Evolutionary conservation across 495 filamentous ascomycete genomes (phyloP).

Genomic region (Rusavskia elegans): DNA sequence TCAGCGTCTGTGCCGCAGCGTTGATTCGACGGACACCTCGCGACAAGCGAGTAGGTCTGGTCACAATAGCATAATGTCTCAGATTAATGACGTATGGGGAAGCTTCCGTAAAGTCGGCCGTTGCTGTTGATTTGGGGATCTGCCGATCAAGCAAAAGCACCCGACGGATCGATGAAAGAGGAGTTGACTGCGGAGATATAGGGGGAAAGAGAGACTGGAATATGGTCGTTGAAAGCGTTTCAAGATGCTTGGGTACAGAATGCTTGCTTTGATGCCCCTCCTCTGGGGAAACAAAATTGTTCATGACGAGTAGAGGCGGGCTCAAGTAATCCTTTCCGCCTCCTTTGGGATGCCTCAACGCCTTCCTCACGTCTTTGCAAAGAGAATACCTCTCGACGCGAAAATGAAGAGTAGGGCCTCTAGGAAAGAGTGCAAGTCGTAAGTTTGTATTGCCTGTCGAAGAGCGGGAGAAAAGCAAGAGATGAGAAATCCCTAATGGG

Average conservation of each 20-base stretch:
- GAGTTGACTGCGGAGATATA: slow-evolving; percentile 82
- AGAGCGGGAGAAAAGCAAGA: slow-evolving; percentile 88
- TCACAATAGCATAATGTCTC: slow-evolving; percentile 88
- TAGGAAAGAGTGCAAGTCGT: slow-evolving; percentile 73
- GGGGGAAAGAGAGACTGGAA: slow-evolving; percentile 96
- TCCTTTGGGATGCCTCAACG: slow-evolving; percentile 64
- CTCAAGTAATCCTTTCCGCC: slow-evolving; percentile 70
- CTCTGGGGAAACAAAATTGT: slow-evolving; percentile 69
- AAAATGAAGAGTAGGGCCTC: slow-evolving; percentile 87
- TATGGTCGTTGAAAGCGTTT: slow-evolving; percentile 80
- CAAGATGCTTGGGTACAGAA: slow-evolving; percentile 67
- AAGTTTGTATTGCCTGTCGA: slow-evolving; percentile 81
- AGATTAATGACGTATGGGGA: slow-evolving; percentile 75
- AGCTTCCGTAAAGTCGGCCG: slow-evolving; percentile 28
- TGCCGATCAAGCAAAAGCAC: slow-evolving; percentile 84
- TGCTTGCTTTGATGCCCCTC: slow-evolving; percentile 43
- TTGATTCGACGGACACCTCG: slow-evolving; percentile 69
- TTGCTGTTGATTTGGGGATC: slow-evolving; percentile 15
- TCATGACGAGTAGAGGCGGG: slow-evolving; percentile 90
- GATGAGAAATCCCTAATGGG: slow-evolving; percentile 81
- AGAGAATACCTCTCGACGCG: slow-evolving; percentile 93
- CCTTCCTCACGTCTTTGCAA: slow-evolving; percentile 71
- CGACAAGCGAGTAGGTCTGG: slow-evolving; percentile 69
- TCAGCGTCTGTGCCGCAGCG: slow-evolving; percentile 59
- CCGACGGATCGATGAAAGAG: slow-evolving; percentile 73